These are phyloP conservation scores for Fusarium irregulare DNA, from an alignment of 2,329 filamentous ascomycete species.

Conservation along the genomic window DNA sequence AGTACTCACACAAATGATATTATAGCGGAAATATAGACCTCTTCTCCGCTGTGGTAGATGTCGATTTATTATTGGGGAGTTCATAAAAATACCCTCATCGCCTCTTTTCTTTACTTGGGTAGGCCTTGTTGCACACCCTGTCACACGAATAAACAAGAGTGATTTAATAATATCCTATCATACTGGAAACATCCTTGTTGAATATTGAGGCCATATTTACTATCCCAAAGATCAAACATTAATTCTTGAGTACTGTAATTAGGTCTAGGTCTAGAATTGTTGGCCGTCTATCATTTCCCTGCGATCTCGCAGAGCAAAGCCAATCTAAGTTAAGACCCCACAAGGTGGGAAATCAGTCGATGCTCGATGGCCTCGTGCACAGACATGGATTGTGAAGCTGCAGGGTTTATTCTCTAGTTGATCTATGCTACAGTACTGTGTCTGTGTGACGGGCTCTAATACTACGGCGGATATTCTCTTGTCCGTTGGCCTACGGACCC, in stretches of 20 bases:
- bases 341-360: constrained; percentile 37
- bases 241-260: not conserved
- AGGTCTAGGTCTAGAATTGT: not conserved
- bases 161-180: not conserved
- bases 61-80: not conserved
- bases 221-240: not conserved
- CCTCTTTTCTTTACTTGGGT: not conserved
- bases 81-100: constrained; percentile 16
- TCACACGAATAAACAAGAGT: not conserved
- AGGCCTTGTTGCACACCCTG: constrained; percentile 21
- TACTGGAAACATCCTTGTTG: not conserved
- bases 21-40: not conserved
- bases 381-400: not conserved
- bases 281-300: constrained; percentile 23
- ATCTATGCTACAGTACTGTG: too few species aligned
- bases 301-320: not conserved
- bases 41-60: not conserved
- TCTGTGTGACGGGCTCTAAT: not conserved
- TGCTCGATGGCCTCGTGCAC: constrained; percentile 9
- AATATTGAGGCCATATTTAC: constrained; percentile 7
- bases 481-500: constrained; percentile 1
- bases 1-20: not conserved
- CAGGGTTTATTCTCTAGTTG: not conserved
- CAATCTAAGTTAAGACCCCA: constrained; percentile 23
- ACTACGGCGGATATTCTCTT: not conserved